Base-by-base conservation (phyloP, 2,329 filamentous ascomycete species). In the Colletotrichum sp. region DNA sequence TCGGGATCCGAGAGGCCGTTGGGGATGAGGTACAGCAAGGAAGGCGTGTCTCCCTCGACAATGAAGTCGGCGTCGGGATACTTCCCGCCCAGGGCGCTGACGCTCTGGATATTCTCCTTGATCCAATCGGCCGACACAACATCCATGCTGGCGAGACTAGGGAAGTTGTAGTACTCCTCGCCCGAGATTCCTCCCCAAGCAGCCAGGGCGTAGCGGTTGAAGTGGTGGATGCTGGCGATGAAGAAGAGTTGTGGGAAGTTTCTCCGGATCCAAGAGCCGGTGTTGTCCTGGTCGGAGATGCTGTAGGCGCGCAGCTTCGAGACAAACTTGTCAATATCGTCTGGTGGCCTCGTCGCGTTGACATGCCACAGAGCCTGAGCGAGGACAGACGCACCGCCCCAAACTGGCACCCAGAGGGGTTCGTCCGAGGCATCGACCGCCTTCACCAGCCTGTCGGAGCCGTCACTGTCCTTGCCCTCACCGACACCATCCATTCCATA, bases 211-310 rank as follows among this genome's bases (percentile, higher is more conserved):
- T 90, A 91, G 44, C 86, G 83, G 76, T 88, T 88, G 84, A 87
- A 90, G 24, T 85, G 87, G 75, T 90, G 89, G 5, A 89, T 79
- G 1, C 86, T 88, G 8, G 83, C 83, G 69, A 90, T 89, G 77
- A 89, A 90, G 78, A 88, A 87, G 6, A 90, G 79, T 18, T 87
- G 84, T 0, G 89, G 87, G 68, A 86, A 90, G n/a, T 85, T 85
- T 52, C 83, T 81, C n/a, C 89, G 86, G 52, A 91, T 87, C 88
- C 88, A 90, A 4, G 85, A 80, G 1, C 88, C 88, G 0, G 88
- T 86, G 68, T 91, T 86, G 66, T 90, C 89, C 77, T 90, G 89
- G 74, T 90, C 89, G n/a, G 88, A 89, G 68, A 90, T 89, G 32
- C 88, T 82, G 78, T 89, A 88, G 10, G 88, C 83, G 28, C 87